These are phyloP conservation scores for Lolium perenne DNA, from an alignment of 176 grass and related monocot species.

Conservation along the genomic window DNA sequence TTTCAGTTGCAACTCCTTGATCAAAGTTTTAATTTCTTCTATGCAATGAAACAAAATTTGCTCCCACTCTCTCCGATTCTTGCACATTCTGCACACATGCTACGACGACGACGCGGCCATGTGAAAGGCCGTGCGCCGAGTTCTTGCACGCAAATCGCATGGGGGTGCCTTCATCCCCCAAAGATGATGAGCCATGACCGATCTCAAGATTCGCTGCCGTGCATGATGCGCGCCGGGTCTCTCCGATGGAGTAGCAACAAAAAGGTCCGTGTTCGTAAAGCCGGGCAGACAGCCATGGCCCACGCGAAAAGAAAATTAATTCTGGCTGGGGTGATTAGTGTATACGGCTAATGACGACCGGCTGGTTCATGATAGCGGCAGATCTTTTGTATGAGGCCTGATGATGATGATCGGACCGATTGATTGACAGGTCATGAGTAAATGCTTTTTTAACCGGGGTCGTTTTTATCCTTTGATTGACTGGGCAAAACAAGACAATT, in stretches of 20 bases:
- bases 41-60: background rate
- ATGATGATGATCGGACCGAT: background rate
- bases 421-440: background rate
- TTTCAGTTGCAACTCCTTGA: background rate
- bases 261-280: background rate
- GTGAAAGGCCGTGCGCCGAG: background rate
- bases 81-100: too few relatives aligned
- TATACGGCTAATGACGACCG: slow-evolving; percentile 20
- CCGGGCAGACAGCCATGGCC: slow-evolving; percentile 20
- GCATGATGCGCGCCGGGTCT: background rate
- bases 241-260: background rate
- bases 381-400: background rate
- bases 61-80: background rate
- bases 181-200: slow-evolving; percentile 15
- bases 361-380: slow-evolving; percentile 10
- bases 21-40: too few relatives aligned
- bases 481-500: background rate
- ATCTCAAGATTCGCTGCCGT: slow-evolving; percentile 34
- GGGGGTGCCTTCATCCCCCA: background rate
- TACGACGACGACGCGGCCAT: background rate
- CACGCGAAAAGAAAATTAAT: slow-evolving; percentile 6
- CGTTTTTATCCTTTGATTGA: background rate
- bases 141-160: slow-evolving; percentile 8
- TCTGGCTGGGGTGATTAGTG: background rate
- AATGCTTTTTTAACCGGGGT: background rate